Percentiles rank a stretch among this genome's conserved stretches.
These are phyloP conservation scores for Tetrahymena elliotti DNA, from an alignment of 73 alveolate genomes.

Conservation along the genomic window DNA sequence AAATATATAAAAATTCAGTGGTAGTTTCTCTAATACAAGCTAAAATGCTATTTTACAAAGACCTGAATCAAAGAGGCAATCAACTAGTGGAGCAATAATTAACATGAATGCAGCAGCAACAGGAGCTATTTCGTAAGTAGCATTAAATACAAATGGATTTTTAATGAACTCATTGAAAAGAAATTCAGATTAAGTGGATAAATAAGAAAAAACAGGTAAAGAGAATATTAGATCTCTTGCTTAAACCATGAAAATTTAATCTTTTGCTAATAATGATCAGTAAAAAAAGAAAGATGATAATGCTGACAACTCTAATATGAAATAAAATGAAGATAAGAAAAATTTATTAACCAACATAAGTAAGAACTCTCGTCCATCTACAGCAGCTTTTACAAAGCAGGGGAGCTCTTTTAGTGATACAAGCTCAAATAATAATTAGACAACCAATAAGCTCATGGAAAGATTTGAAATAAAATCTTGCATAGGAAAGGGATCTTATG, in stretches of 20 bases:
- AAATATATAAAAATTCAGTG: background rate
- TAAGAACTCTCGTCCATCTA: background rate
- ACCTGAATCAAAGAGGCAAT: background rate
- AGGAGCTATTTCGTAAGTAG: background rate
- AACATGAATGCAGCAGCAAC: background rate
- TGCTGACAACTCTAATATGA: background rate
- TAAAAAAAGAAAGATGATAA: background rate
- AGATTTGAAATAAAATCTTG: constrained; percentile 39
- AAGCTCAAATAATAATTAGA: background rate
- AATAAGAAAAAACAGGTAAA: background rate
- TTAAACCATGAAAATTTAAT: background rate
- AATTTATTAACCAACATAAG: background rate
- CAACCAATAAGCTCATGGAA: background rate
- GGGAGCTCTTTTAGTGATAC: background rate
- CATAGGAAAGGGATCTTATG: constrained; percentile 92
- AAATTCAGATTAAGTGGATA: background rate
- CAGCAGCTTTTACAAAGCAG: background rate
- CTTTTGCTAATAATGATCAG: background rate
- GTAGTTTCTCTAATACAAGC: background rate
- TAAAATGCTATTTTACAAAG: background rate
- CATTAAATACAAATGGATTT: background rate
- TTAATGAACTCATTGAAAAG: background rate
- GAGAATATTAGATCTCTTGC: background rate
- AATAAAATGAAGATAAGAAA: background rate
- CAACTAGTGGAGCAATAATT: background rate